These are phyloP conservation scores for maize (Zea mays) DNA, from an alignment of 176 grass and related monocot species.

Conservation along the genomic window DNA sequence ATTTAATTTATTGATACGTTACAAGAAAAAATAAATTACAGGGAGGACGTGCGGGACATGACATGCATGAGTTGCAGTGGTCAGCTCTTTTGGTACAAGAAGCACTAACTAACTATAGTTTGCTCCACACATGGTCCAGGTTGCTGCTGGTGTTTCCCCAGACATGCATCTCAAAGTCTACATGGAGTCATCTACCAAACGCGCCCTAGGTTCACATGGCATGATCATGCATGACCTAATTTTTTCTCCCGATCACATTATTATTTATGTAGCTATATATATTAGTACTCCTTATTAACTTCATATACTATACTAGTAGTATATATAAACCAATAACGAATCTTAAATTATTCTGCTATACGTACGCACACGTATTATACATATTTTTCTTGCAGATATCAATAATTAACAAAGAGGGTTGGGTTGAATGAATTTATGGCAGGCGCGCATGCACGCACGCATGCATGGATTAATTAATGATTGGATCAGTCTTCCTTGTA, in stretches of 20 bases:
- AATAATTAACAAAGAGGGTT: not conserved
- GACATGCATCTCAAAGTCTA: slow-evolving; percentile 7
- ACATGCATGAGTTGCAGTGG: not conserved
- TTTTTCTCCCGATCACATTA: slow-evolving; percentile 10
- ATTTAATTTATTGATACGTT: not conserved
- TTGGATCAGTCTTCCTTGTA: slow-evolving; percentile 56
- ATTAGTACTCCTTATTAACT: not conserved
- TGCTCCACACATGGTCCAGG: slow-evolving; percentile 24
- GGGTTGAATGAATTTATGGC: not conserved
- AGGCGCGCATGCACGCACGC: not conserved
- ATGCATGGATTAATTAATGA: not conserved
- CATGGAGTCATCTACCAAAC: slow-evolving; percentile 36
- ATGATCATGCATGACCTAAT: not conserved
- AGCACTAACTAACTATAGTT: slow-evolving; percentile 1
- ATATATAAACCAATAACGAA: slow-evolving; percentile 50
- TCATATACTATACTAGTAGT: not conserved
- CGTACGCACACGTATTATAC: not conserved
- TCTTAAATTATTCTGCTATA: slow-evolving; percentile 13
- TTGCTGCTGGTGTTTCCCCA: not conserved
- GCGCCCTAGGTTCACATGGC: slow-evolving; percentile 46
- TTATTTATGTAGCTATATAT: not conserved
- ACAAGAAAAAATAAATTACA: slow-evolving; percentile 24
- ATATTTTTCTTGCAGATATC: not conserved
- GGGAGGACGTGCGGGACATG: not conserved
- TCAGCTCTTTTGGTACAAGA: not conserved